Conservation (phyloP, 768 basidiomycete species). For the Pulveroboletus sp. region DNA sequence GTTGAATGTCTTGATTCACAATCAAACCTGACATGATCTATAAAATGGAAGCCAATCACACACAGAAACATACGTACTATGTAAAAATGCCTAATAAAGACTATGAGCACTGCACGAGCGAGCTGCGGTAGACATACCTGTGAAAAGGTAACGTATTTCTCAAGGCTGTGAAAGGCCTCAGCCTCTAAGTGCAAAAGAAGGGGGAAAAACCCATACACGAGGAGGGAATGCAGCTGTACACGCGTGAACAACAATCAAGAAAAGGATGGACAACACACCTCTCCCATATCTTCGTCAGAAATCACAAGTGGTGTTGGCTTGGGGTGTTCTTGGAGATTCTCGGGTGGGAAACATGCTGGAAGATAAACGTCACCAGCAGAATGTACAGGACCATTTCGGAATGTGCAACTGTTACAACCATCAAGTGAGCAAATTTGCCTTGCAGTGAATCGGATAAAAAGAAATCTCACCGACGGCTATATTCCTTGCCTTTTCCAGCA, state of each 20-base stretch:
- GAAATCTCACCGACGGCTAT: slow-evolving; percentile 43
- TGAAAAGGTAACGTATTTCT: slow-evolving; percentile 31
- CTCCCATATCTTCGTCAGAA: slow-evolving; percentile 44
- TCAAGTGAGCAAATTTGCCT: background rate
- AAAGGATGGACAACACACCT: slow-evolving; percentile 33
- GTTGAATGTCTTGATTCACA: slow-evolving; percentile 21
- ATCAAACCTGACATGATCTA: slow-evolving; percentile 19
- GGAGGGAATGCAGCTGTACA: slow-evolving; percentile 51
- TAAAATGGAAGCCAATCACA: no score
- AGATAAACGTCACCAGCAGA: slow-evolving; percentile 42
- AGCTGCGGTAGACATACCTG: slow-evolving; percentile 12
- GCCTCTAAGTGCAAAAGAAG: slow-evolving; percentile 13
- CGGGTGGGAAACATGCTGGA: slow-evolving; percentile 51
- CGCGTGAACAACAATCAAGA: background rate
- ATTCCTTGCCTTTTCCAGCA: slow-evolving; percentile 46
- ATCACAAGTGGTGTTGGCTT: slow-evolving; percentile 29
- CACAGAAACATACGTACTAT: slow-evolving; percentile 11
- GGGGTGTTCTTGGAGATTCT: slow-evolving; percentile 19
- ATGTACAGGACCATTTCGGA: slow-evolving; percentile 34
- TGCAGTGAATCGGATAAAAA: no score
- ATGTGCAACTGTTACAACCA: slow-evolving; percentile 40
- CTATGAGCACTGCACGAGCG: slow-evolving; percentile 35
- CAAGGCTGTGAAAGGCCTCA: slow-evolving; percentile 41
- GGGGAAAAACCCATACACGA: slow-evolving; percentile 46
- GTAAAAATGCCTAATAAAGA: slow-evolving; percentile 19